These are phyloP conservation scores for Neofusicoccum parvum DNA, from an alignment of 2,329 filamentous ascomycete genomes.

Conservation along the genomic window DNA sequence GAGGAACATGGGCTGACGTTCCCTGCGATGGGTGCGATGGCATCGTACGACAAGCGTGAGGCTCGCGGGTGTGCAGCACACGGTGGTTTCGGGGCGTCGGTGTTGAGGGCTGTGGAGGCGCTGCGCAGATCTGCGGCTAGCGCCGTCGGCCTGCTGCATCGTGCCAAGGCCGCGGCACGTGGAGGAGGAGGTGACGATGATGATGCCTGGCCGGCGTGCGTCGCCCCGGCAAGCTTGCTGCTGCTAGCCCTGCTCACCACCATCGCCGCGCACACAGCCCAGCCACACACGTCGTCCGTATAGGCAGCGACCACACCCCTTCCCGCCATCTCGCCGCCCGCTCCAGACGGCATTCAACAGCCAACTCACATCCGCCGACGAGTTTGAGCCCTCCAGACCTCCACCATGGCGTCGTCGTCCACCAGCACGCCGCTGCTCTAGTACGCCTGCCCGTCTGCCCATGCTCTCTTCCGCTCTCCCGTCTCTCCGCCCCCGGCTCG, in stretches of 20 bases:
- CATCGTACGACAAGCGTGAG: not conserved
- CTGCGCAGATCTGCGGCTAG: slow-evolving; percentile 3
- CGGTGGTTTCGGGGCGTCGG: not conserved
- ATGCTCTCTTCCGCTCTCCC: not conserved
- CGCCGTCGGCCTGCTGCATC: not conserved
- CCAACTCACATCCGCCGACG: not conserved
- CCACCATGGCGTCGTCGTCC: slow-evolving; percentile 41
- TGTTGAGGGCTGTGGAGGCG: not conserved
- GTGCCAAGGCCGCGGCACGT: not conserved
- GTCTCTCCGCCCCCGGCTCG: not conserved
- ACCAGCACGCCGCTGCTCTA: slow-evolving; percentile 42
- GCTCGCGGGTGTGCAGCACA: not conserved
- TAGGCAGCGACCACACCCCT: not conserved
- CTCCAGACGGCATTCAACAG: not conserved
- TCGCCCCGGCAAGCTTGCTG: too few species aligned
- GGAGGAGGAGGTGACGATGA: not conserved
- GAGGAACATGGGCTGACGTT: not conserved
- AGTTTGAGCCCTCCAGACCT: not conserved
- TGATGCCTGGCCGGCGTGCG: not conserved
- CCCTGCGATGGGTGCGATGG: not conserved
- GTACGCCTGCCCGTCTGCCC: slow-evolving; percentile 28
- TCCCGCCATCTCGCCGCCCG: not conserved
- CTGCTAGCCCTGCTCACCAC: not conserved
- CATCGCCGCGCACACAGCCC: not conserved
- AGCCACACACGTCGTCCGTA: slow-evolving; percentile 4